A percentile compares a stretch with the other conserved stretches of the same genome.
phyloP scores from a whole-genome alignment of 306 rosid species.

The Prunus padus region DNA sequence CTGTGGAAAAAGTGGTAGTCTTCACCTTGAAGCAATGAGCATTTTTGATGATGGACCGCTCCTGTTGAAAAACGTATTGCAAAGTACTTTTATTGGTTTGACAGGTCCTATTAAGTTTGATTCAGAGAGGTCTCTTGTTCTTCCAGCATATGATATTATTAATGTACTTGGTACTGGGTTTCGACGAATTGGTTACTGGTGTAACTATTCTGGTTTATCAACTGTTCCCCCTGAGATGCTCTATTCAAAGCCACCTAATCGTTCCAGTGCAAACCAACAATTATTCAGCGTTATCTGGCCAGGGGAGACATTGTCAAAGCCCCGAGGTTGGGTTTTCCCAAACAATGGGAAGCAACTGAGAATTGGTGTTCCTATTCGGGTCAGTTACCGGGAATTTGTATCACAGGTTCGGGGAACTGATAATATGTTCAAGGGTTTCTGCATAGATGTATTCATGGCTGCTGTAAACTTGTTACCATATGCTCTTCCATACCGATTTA shows the following conservation, averaged over 20 bases:
- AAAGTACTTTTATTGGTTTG: slow-evolving; percentile 65
- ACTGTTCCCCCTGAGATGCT: slow-evolving; percentile 69
- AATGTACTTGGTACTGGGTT: slow-evolving; percentile 79
- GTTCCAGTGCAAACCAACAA: slow-evolving; percentile 62
- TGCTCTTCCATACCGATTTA: slow-evolving; percentile 69
- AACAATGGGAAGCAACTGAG: slow-evolving; percentile 72
- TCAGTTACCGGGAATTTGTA: slow-evolving; percentile 74
- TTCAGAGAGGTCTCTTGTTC: slow-evolving; percentile 54
- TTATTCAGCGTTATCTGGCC: slow-evolving; percentile 81
- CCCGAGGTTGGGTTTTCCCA: slow-evolving; percentile 98
- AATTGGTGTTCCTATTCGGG: slow-evolving; percentile 81
- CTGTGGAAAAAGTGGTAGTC: slow-evolving; percentile 36
- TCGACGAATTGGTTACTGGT: slow-evolving; percentile 84
- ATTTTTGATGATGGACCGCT: slow-evolving; percentile 70
- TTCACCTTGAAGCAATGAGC: slow-evolving; percentile 83
- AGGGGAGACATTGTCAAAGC: slow-evolving; percentile 68
- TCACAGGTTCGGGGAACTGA: slow-evolving; percentile 58
- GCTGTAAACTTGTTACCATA: slow-evolving; percentile 80
- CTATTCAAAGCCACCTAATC: slow-evolving; percentile 72
- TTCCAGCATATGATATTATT: slow-evolving; percentile 75
- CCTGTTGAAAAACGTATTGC: slow-evolving; percentile 62
- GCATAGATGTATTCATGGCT: slow-evolving; percentile 80
- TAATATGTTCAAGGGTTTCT: slow-evolving; percentile 74
- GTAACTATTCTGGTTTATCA: slow-evolving; percentile 89
- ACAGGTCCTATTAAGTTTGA: slow-evolving; percentile 66